phyloP scores from a whole-genome alignment of 208 protist genomes.

The Acanthamoeba sp. region DNA sequence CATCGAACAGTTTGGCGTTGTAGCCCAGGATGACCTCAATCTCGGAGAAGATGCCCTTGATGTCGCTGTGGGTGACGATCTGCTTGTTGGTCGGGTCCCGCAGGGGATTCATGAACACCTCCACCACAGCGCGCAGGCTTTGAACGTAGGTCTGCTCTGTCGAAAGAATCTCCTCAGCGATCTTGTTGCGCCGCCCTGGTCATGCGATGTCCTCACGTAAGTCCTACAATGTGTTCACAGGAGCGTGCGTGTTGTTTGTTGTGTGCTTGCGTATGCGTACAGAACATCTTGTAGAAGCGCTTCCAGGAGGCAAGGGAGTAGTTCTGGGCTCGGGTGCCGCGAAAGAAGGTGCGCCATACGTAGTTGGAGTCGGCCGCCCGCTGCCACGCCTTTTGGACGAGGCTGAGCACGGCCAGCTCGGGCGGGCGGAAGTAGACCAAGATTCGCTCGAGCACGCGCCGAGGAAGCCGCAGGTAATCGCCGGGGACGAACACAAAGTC shows the following conservation, averaged over 20 bases:
- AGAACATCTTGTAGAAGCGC: conserved; percentile 57
- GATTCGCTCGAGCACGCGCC: not conserved
- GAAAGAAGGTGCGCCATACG: conserved; percentile 52
- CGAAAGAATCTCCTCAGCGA: conserved; percentile 77
- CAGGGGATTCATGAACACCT: conserved; percentile 74
- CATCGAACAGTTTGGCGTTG: conserved; percentile 72
- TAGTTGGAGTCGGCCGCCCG: conserved; percentile 21
- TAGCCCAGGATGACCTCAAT: conserved; percentile 81
- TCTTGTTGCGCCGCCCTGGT: conserved; percentile 77
- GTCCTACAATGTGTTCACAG: not conserved
- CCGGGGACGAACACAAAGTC: not conserved
- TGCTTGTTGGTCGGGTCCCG: conserved; percentile 62
- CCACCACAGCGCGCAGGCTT: conserved; percentile 45
- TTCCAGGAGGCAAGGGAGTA: conserved; percentile 39
- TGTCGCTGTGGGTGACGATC: conserved; percentile 74
- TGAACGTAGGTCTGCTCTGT: conserved; percentile 80
- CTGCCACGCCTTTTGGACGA: conserved; percentile 29
- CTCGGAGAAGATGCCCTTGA: conserved; percentile 81
- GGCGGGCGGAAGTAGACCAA: conserved; percentile 12
- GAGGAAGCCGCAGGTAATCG: not conserved
- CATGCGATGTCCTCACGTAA: no score
- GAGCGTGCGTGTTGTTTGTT: not conserved
- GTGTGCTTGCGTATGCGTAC: conserved; percentile 2
- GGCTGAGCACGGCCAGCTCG: not conserved
- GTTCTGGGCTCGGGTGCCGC: not conserved